Percentiles rank a stretch among this genome's conserved stretches.
phyloP scores from a whole-genome alignment of 305 asterid species.

The Caryopteris hybrid region DNA sequence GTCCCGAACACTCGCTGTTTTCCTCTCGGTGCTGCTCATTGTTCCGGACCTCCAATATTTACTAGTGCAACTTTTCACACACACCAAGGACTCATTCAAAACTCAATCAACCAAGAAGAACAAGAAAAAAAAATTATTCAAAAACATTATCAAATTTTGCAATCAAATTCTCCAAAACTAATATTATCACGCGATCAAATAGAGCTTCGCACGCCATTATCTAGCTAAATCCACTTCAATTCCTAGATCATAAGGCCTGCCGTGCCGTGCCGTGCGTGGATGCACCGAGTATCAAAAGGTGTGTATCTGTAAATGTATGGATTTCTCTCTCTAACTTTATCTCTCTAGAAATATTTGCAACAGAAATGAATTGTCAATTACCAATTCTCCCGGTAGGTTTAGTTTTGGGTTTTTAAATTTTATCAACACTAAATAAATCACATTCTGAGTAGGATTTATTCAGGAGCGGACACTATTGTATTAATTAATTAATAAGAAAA shows the following conservation, averaged over 20 bases:
- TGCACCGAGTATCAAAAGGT: background rate
- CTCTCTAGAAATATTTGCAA: conserved; percentile 10
- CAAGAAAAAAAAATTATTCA: background rate
- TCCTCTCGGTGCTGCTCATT: conserved; percentile 47
- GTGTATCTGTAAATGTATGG: background rate
- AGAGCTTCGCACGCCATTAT: conserved; percentile 18
- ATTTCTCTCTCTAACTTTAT: conserved; percentile 15
- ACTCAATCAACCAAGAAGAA: conserved; percentile 10
- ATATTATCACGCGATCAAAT: conserved; percentile 24
- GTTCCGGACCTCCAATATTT: conserved; percentile 17
- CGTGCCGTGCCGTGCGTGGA: background rate
- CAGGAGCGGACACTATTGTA: conserved; percentile 11
- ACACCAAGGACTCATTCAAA: conserved; percentile 23
- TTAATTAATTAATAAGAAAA: background rate
- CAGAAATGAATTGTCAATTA: conserved; percentile 3
- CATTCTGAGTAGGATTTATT: conserved; percentile 4
- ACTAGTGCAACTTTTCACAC: conserved; percentile 18
- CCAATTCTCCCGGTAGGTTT: conserved; percentile 16
- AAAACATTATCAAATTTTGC: background rate
- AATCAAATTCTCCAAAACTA: conserved; percentile 21
- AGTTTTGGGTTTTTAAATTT: conserved; percentile 13
- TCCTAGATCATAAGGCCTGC: conserved; percentile 24
- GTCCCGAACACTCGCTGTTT: conserved; percentile 37
- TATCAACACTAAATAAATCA: conserved; percentile 10
- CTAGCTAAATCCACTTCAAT: conserved; percentile 5